phyloP scores from a whole-genome alignment of 1,284 basidiomycete genomes.

The Rhizoctonia solani region DNA sequence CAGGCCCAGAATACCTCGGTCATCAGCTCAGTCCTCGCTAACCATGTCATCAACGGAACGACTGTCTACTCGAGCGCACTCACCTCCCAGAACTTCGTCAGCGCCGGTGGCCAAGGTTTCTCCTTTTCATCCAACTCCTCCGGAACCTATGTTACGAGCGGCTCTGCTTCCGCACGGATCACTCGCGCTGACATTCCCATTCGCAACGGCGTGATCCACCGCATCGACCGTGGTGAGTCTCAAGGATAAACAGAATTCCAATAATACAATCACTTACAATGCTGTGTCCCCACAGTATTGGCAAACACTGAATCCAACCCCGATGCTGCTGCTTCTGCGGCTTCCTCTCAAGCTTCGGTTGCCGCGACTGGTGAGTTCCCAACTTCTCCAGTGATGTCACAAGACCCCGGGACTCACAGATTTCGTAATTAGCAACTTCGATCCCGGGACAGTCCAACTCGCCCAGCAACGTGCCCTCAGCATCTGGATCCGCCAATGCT shows the following conservation, averaged over 20 bases:
- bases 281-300: slow-evolving; percentile 67
- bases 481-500: slow-evolving; percentile 11
- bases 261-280: not conserved
- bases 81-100: slow-evolving; percentile 50
- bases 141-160: slow-evolving; percentile 63
- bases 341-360: slow-evolving; percentile 40
- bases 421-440: not conserved
- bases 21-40: slow-evolving; percentile 53
- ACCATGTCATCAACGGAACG: slow-evolving; percentile 74
- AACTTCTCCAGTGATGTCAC: not conserved
- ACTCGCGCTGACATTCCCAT: slow-evolving; percentile 66
- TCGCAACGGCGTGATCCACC: slow-evolving; percentile 72
- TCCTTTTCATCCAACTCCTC: slow-evolving; percentile 60
- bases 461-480: slow-evolving; percentile 3
- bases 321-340: slow-evolving; percentile 62
- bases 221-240: slow-evolving; percentile 13
- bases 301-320: slow-evolving; percentile 57
- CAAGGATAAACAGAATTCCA: not conserved
- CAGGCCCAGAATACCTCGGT: slow-evolving; percentile 43
- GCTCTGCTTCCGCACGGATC: slow-evolving; percentile 61
- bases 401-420: not conserved
- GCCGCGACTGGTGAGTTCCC: slow-evolving; percentile 41
- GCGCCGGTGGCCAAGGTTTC: slow-evolving; percentile 64
- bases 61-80: slow-evolving; percentile 66
- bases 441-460: slow-evolving; percentile 1